phyloP scores from a whole-genome alignment of 169 alveolate species.

The Eimeria falciformis region DNA sequence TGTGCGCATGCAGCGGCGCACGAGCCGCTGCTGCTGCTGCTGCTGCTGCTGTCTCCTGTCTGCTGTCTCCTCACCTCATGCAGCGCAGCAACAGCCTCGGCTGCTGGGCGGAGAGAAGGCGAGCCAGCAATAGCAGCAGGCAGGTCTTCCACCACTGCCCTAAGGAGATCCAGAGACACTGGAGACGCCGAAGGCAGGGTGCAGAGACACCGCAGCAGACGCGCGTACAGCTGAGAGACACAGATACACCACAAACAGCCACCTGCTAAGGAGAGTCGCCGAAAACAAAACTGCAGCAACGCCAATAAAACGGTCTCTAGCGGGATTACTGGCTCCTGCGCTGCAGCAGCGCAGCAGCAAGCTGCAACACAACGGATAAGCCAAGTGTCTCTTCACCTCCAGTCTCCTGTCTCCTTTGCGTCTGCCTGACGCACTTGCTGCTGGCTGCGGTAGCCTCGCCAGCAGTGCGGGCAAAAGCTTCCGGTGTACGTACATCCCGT shows the following conservation, averaged over 20 bases:
- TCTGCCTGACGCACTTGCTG: neutral
- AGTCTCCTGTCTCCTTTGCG: neutral
- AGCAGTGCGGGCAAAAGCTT: slow-evolving; percentile 49
- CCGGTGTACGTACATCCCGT: slow-evolving; percentile 19
- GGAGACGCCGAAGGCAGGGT: neutral
- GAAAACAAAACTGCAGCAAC: too few species aligned
- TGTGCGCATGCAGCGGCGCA: too few species aligned
- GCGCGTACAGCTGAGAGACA: neutral
- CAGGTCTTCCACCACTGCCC: neutral
- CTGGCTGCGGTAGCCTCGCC: slow-evolving; percentile 37
- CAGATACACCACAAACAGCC: too few species aligned
- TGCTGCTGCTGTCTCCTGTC: neutral
- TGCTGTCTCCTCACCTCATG: neutral
- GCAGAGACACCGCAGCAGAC: slow-evolving; percentile 3
- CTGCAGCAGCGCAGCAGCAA: too few species aligned
- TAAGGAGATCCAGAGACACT: neutral
- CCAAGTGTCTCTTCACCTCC: neutral
- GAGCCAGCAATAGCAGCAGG: neutral
- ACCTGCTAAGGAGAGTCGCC: too few species aligned
- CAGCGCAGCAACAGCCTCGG: neutral
- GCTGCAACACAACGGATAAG: neutral
- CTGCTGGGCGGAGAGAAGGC: neutral
- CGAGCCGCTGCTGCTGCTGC: neutral
- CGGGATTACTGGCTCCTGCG: too few species aligned
- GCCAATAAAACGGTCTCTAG: too few species aligned